Evolutionary conservation across 108 stramenopile genomes (phyloP), one percentile per base, ranked within the genome.

Genomic region (Mediolabrus comicus): DNA sequence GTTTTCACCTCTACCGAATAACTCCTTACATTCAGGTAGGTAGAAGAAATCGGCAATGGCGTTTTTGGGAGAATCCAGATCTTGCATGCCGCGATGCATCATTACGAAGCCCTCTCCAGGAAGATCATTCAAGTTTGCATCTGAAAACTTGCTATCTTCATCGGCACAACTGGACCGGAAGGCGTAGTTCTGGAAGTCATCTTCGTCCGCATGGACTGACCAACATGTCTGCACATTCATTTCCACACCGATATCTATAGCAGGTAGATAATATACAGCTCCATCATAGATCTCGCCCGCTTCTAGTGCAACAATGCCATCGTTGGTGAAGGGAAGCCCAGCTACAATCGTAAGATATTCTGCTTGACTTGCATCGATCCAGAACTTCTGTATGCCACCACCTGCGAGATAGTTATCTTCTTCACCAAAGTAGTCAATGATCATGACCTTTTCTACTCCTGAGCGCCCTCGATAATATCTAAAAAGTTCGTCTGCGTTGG

Each of bases 221-320:
- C 73, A 74, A 39, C 73, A 74, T 7, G 73, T 74, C 41, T 74
- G 73, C 26, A 74, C 60, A 52, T 74, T 74, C 28, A 59, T 65
- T 56, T 74, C 73, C 38, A 34, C 65, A 31, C 73, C 73, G 30
- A 51, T 30, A 54, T 74, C 73, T 29, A 74, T 41, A 3, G 73
- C 64, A 1, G 73, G 65, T 13, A 74, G 65, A 25, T 35, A 67
- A 38, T 74, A 74, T 17, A 67, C 73, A n/a, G 73, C 73, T 1
- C 65, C 65, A 41, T 74, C 63, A 31, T 59, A 74, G 58, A 74
- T 67, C 12, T 29, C 33, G n/a, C n/a, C 73, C 0, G 41, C 65
- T 38, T 74, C 65, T 32, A 74, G 59, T 19, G 62, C 65, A 13
- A 67, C 56, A 13, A 46, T 65, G 30, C 65, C 73, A 53, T 74